A percentile compares a stretch with the other conserved stretches of the same genome.
Evolutionary conservation across 2,329 filamentous ascomycete species (phyloP).

Genomic region (Dryadomyces quercus-mongolicae): DNA sequence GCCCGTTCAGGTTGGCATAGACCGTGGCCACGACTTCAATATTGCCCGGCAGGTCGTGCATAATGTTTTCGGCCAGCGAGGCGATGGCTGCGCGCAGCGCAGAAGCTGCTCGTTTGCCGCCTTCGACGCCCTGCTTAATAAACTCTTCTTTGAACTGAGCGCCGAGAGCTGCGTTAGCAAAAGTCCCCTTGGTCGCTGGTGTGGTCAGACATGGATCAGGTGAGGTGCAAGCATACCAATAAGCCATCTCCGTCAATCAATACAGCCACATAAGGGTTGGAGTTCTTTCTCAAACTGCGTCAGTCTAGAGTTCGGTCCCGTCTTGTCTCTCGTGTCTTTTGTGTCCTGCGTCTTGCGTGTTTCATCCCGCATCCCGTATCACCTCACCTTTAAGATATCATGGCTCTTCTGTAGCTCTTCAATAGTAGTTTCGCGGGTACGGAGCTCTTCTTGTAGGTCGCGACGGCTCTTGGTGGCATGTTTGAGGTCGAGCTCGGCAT

Average conservation of each 20-base stretch:
- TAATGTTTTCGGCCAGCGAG: conserved; percentile 26
- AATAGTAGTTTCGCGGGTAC: conserved; percentile 4
- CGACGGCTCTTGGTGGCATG: conserved; percentile 34
- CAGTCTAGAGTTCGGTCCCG: conserved; percentile 1
- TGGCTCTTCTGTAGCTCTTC: conserved; percentile 13
- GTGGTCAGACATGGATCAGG: not conserved
- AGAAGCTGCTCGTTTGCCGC: conserved; percentile 39
- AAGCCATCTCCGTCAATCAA: conserved; percentile 53
- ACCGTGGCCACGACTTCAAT: conserved; percentile 45
- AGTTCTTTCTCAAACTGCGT: conserved; percentile 23
- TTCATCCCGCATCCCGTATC: too few species aligned
- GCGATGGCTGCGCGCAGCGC: conserved; percentile 34
- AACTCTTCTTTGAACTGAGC: conserved; percentile 44
- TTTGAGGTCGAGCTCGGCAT: conserved; percentile 36
- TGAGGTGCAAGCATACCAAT: conserved; percentile 27
- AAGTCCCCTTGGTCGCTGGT: too few species aligned
- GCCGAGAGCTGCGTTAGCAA: not conserved
- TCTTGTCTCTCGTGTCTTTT: too few species aligned
- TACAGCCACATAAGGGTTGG: conserved; percentile 47
- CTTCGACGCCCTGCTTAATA: conserved; percentile 40
- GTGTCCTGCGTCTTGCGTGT: too few species aligned
- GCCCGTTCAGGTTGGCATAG: conserved; percentile 39
- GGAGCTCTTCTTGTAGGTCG: conserved; percentile 36
- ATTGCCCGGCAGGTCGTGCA: conserved; percentile 31
- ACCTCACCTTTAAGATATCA: conserved; percentile 31